phyloP scores from a whole-genome alignment of 23 red algal species.

The Gracilaria gracilis region DNA sequence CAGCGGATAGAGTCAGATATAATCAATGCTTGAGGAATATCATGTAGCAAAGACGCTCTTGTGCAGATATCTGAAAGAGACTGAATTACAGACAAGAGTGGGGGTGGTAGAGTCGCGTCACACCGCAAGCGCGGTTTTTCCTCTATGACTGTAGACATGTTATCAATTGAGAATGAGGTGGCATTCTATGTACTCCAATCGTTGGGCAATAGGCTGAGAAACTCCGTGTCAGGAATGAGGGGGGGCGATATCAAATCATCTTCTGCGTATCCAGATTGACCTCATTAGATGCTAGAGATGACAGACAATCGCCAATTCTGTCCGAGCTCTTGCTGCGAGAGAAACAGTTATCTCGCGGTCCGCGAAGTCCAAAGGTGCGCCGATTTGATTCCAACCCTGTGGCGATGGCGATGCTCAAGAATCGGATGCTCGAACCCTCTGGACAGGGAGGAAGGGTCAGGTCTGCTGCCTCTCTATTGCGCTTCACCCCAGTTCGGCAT shows the following conservation, averaged over 20 bases:
- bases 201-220: not conserved
- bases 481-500: not conserved
- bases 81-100: not conserved
- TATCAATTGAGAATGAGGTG: not conserved
- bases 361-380: not conserved
- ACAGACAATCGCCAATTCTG: not conserved
- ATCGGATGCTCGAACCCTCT: not conserved
- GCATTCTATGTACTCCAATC: not conserved
- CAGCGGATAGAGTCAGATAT: constrained; percentile 11
- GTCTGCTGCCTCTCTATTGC: not conserved
- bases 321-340: not conserved
- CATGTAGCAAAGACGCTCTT: constrained; percentile 1
- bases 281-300: not conserved
- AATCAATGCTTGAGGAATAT: constrained; percentile 9
- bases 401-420: not conserved
- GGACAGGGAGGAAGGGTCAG: not conserved
- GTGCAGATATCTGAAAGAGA: constrained; percentile 4
- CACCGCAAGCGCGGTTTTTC: not conserved
- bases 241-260: not conserved
- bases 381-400: not conserved
- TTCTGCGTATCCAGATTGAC: not conserved
- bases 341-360: not conserved
- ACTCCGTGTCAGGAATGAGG: not conserved
- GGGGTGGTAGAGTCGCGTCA: not conserved
- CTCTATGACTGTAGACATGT: not conserved